These are phyloP conservation scores for Amanita fuliginea DNA, from an alignment of 768 basidiomycete species.

Conservation along the genomic window DNA sequence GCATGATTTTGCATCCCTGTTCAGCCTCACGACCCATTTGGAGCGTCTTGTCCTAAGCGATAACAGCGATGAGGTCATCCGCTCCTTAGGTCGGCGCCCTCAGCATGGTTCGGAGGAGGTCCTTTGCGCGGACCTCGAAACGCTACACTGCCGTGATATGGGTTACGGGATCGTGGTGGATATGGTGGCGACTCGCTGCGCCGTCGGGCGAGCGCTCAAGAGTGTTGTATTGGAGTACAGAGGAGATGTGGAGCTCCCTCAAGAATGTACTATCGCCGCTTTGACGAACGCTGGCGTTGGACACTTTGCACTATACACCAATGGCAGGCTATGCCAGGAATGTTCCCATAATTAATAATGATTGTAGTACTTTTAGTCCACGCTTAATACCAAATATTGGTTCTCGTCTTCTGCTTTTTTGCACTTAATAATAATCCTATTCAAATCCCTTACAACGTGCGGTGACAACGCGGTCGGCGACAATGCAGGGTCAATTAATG, in stretches of 20 bases:
- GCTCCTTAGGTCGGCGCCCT: not conserved
- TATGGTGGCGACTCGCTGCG: not conserved
- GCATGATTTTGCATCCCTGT: not conserved
- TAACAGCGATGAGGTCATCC: not conserved
- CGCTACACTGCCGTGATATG: not conserved
- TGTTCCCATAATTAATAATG: not conserved
- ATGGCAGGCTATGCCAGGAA: not conserved
- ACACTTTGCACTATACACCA: not conserved
- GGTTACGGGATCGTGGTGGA: not conserved
- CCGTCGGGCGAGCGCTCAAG: not conserved
- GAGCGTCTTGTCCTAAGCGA: not conserved
- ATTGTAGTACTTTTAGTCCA: no score
- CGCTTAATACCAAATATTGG: no score
- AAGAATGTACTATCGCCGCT: constrained; percentile 19
- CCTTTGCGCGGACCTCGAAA: not conserved
- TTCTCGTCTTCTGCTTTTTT: no score
- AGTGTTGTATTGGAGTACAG: constrained; percentile 39
- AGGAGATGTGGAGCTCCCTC: constrained; percentile 33
- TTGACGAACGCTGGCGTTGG: not conserved
- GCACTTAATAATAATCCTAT: no score
- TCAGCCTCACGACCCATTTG: not conserved
- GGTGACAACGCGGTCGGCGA: no score
- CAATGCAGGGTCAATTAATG: no score
- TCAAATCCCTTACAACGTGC: no score
- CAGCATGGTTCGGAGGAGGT: not conserved